Conservation (phyloP, 2,329 filamentous ascomycete species). For the Periconia digitata region DNA sequence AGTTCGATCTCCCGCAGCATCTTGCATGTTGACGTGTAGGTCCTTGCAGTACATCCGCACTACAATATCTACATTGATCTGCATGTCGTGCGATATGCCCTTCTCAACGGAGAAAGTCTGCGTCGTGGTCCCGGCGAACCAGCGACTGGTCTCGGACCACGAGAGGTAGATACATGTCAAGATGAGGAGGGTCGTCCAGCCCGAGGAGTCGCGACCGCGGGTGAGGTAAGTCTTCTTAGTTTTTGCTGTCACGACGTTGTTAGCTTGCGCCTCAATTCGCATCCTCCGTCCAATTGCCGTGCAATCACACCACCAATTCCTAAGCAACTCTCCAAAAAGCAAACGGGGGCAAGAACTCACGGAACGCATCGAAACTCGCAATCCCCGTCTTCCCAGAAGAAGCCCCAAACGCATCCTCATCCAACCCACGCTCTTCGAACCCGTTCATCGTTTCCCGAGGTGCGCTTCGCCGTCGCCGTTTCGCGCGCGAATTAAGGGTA, state of each 20-base stretch:
- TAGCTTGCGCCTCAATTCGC: constrained; percentile 7
- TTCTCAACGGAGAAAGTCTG: constrained; percentile 95
- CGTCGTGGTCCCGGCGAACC: constrained; percentile 81
- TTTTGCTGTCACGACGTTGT: constrained; percentile 66
- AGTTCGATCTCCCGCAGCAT: constrained; percentile 89
- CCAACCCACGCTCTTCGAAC: constrained; percentile 65
- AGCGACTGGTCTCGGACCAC: constrained; percentile 75
- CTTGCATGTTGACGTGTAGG: constrained; percentile 95
- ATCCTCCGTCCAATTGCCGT: background rate
- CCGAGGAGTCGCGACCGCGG: constrained; percentile 80
- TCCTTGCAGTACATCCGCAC: constrained; percentile 84
- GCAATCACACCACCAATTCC: too few relatives aligned
- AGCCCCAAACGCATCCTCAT: constrained; percentile 80
- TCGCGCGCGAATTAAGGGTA: constrained; percentile 21
- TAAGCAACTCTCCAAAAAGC: background rate
- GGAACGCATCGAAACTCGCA: constrained; percentile 94
- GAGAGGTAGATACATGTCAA: constrained; percentile 74
- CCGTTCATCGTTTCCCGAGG: constrained; percentile 67
- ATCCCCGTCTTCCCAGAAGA: constrained; percentile 56
- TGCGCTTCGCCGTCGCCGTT: background rate
- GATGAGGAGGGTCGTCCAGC: constrained; percentile 86
- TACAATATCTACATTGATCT: constrained; percentile 95
- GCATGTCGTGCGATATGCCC: constrained; percentile 80
- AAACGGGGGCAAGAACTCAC: constrained; percentile 57
- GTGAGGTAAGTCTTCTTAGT: constrained; percentile 92